Percentiles rank a stretch among this genome's conserved stretches.
Conservation (phyloP, 2,329 filamentous ascomycete species). For the Phialophora expanda region DNA sequence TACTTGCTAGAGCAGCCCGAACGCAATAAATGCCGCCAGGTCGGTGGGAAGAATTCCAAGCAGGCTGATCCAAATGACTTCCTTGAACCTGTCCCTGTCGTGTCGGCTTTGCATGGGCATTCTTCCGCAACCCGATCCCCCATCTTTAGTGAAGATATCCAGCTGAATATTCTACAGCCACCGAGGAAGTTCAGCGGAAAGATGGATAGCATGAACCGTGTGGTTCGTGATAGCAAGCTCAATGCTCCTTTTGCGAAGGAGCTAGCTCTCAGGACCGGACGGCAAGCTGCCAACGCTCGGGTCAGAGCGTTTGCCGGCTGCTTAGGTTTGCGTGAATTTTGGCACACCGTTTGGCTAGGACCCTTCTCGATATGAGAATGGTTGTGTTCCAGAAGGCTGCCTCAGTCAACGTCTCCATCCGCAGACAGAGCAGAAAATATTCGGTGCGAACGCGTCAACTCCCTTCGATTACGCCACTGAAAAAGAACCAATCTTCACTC, state of each 20-base stretch:
- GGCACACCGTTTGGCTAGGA: neutral
- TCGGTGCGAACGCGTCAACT: neutral
- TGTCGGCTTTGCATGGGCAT: neutral
- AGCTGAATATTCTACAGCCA: neutral
- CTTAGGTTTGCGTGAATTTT: neutral
- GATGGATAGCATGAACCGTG: neutral
- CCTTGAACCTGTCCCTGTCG: neutral
- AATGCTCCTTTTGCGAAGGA: neutral
- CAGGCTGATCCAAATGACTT: neutral
- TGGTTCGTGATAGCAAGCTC: neutral
- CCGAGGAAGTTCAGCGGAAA: neutral
- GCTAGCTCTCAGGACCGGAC: neutral
- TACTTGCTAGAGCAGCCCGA: neutral
- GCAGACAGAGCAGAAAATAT: neutral
- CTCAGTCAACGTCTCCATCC: neutral
- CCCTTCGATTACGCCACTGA: neutral
- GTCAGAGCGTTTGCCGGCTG: neutral
- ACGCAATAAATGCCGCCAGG: neutral
- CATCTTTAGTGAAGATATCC: neutral
- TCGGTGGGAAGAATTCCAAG: neutral
- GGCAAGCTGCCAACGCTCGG: neutral
- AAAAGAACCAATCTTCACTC: conserved; percentile 22
- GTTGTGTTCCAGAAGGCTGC: neutral
- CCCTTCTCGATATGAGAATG: neutral
- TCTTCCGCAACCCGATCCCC: too few relatives aligned